phyloP scores from a whole-genome alignment of 2,329 filamentous ascomycete genomes.

The Ophiostoma australiae region DNA sequence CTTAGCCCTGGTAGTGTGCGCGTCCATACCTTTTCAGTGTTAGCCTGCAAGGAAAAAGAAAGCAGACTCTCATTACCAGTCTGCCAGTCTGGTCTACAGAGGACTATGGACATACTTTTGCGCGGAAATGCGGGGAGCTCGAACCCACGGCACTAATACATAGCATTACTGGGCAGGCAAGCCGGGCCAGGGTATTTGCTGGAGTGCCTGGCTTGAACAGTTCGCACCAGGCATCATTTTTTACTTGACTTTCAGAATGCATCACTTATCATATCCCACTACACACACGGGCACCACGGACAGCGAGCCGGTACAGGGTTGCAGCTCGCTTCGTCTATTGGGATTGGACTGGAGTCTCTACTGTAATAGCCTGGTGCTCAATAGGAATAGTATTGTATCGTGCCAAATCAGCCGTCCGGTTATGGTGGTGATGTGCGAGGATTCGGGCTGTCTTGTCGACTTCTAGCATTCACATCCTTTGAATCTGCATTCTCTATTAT shows the following conservation, averaged over 20 bases:
- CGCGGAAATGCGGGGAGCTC: constrained; percentile 24
- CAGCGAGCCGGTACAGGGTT: constrained; percentile 14
- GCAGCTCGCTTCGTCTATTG: constrained; percentile 13
- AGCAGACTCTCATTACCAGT: neutral
- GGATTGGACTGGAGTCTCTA: neutral
- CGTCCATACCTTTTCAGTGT: neutral
- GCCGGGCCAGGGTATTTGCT: neutral
- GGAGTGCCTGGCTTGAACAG: neutral
- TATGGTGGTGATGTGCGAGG: neutral
- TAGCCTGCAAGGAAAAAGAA: constrained; percentile 3
- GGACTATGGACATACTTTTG: neutral
- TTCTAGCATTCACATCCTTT: constrained; percentile 1
- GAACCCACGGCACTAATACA: neutral
- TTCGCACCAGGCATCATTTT: constrained; percentile 2
- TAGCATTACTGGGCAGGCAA: neutral
- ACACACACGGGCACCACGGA: constrained; percentile 11
- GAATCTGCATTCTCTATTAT: neutral
- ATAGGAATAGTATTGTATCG: neutral
- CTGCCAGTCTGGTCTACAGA: neutral
- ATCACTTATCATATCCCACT: constrained; percentile 15
- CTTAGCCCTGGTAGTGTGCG: constrained; percentile 9
- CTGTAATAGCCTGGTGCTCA: neutral
- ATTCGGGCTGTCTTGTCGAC: neutral
- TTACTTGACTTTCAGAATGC: neutral
- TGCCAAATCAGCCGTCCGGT: neutral